A percentile compares a stretch with the other conserved stretches of the same genome.
Conservation (phyloP, 106 monocot genomes). For the Dendrobium nobile region DNA sequence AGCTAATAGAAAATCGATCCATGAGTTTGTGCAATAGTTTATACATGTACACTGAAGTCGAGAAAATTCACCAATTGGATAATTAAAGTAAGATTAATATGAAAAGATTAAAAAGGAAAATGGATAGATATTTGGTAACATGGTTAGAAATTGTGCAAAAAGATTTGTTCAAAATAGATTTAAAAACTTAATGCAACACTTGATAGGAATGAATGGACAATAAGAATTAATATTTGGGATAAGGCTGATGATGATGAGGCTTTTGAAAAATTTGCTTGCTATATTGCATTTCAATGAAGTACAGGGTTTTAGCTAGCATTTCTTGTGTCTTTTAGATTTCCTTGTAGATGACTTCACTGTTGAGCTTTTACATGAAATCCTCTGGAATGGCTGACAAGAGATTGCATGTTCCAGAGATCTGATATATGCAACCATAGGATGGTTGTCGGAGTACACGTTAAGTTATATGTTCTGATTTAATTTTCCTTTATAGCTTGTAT, state of each 20-base stretch:
- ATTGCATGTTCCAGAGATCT: neutral
- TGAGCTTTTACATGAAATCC: neutral
- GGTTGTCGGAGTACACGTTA: no score
- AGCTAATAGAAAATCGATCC: neutral
- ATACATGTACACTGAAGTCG: neutral
- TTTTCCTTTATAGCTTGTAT: slow-evolving; percentile 1
- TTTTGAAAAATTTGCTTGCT: neutral
- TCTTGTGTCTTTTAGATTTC: neutral
- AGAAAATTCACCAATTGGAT: neutral
- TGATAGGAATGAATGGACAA: neutral
- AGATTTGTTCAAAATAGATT: neutral
- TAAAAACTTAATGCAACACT: neutral
- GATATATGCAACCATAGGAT: no score
- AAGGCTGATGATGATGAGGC: neutral
- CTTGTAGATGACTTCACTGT: no score
- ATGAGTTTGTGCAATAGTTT: neutral
- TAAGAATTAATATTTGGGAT: neutral
- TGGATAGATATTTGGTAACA: neutral
- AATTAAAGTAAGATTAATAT: neutral
- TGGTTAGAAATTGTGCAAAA: neutral
- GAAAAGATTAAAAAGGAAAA: neutral
- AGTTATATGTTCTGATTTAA: neutral
- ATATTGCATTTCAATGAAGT: neutral
- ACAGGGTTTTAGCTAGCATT: neutral
- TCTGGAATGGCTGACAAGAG: neutral